Conservation (phyloP, 2,329 filamentous ascomycete genomes). For the Knoxdaviesia proteae region DNA sequence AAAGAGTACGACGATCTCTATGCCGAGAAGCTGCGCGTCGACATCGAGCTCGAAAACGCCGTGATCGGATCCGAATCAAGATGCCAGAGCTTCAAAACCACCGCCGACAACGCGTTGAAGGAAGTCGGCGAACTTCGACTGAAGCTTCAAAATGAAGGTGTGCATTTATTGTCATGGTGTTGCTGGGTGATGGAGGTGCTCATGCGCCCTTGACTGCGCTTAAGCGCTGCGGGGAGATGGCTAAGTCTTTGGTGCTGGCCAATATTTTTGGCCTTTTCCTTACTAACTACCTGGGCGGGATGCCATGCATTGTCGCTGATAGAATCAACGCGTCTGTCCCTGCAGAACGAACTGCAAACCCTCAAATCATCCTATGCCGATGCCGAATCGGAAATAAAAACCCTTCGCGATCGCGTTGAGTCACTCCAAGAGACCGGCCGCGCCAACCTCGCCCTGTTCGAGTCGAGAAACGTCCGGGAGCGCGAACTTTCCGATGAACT, state of each 20-base stretch:
- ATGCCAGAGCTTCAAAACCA: conserved; percentile 60
- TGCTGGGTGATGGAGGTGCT: too few relatives aligned
- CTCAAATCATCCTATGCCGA: conserved; percentile 57
- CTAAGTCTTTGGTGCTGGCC: too few relatives aligned
- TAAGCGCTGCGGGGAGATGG: too few relatives aligned
- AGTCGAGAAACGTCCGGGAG: conserved; percentile 73
- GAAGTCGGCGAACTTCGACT: conserved; percentile 65
- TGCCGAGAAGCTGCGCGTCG: conserved; percentile 69
- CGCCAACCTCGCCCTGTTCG: conserved; percentile 71
- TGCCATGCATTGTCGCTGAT: not conserved
- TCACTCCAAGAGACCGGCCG: conserved; percentile 83
- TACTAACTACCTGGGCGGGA: not conserved
- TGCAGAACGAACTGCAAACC: conserved; percentile 65
- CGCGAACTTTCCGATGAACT: conserved; percentile 73
- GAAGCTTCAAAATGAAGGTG: conserved; percentile 70
- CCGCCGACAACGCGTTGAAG: conserved; percentile 62
- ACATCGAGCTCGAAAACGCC: conserved; percentile 84
- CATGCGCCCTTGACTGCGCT: too few relatives aligned
- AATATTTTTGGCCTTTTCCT: not conserved
- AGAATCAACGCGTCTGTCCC: conserved; percentile 56
- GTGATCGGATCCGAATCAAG: conserved; percentile 69
- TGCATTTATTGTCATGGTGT: conserved; percentile 6
- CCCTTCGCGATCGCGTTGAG: conserved; percentile 61
- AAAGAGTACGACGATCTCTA: conserved; percentile 65
- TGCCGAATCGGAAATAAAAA: conserved; percentile 54